Evolutionary conservation across 257 asterid species (phyloP).

Genomic region (Scutellaria minor): DNA sequence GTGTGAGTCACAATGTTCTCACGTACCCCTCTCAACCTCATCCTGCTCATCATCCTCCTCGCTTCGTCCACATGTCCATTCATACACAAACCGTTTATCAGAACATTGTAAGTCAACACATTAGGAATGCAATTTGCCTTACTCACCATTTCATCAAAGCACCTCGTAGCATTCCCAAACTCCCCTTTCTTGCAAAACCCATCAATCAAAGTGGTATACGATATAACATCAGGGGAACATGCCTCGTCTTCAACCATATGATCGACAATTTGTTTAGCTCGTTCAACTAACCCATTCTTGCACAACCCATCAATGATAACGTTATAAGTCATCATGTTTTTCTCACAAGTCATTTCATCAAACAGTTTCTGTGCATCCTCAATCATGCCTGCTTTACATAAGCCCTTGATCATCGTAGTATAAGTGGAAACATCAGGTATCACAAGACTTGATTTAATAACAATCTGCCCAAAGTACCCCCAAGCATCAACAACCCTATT

Average conservation of each 20-base stretch:
- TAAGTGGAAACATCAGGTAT: slow-evolving; percentile 53
- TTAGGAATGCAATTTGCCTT: slow-evolving; percentile 46
- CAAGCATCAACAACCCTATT: slow-evolving; percentile 40
- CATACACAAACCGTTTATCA: slow-evolving; percentile 58
- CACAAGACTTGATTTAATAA: slow-evolving; percentile 40
- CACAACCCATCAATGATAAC: slow-evolving; percentile 50
- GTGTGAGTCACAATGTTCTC: slow-evolving; percentile 49
- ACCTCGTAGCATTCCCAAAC: slow-evolving; percentile 42
- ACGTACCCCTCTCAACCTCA: slow-evolving; percentile 51
- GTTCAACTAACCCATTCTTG: slow-evolving; percentile 49
- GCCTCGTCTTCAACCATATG: slow-evolving; percentile 42
- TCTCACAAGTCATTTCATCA: slow-evolving; percentile 47
- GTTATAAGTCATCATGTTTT: slow-evolving; percentile 46
- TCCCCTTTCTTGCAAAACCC: slow-evolving; percentile 54
- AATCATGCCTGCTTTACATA: slow-evolving; percentile 51
- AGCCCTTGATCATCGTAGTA: slow-evolving; percentile 50
- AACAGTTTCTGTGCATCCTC: slow-evolving; percentile 53
- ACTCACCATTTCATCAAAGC: slow-evolving; percentile 48
- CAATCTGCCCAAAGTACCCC: slow-evolving; percentile 46
- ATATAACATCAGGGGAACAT: slow-evolving; percentile 44
- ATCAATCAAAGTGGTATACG: slow-evolving; percentile 52
- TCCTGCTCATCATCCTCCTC: slow-evolving; percentile 48
- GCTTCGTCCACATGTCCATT: slow-evolving; percentile 55
- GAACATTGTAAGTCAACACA: slow-evolving; percentile 48
- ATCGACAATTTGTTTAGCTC: slow-evolving; percentile 37